phyloP scores from a whole-genome alignment of 345 rosid genomes.

The Gossypium stocksii region DNA sequence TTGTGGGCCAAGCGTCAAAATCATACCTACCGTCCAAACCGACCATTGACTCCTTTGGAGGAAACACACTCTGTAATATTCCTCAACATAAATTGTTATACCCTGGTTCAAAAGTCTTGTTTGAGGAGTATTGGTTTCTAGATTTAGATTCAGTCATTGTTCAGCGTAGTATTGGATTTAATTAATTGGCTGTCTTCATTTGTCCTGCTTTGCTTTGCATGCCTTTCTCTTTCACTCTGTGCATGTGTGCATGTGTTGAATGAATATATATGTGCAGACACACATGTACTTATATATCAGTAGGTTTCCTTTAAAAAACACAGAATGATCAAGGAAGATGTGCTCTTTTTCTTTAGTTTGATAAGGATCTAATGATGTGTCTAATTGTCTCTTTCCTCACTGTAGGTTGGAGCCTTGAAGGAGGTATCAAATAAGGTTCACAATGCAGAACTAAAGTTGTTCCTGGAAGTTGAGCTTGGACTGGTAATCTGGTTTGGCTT shows the following conservation, averaged over 20 bases:
- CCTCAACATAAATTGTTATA: slow-evolving; percentile 3
- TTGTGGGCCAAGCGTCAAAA: slow-evolving; percentile 53
- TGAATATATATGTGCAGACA: not conserved
- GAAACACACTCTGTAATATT: slow-evolving; percentile 67
- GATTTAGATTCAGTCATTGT: not conserved
- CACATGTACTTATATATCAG: not conserved
- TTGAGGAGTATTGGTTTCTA: not conserved
- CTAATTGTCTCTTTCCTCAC: not conserved
- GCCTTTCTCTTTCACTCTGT: not conserved
- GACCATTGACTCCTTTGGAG: slow-evolving; percentile 69
- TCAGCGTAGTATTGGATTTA: slow-evolving; percentile 1
- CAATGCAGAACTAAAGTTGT: slow-evolving; percentile 56
- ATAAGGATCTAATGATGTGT: not conserved
- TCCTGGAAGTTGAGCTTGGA: slow-evolving; percentile 64
- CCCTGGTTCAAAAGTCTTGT: not conserved
- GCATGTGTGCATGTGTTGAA: not conserved
- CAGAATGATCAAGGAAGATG: not conserved
- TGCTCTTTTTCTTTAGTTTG: not conserved
- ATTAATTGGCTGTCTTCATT: not conserved
- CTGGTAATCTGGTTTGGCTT: slow-evolving; percentile 38
- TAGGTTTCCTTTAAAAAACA: not conserved
- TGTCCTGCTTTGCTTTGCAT: not conserved
- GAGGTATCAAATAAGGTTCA: slow-evolving; percentile 55
- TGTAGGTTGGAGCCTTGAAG: slow-evolving; percentile 64
- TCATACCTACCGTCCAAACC: slow-evolving; percentile 85